Evolutionary conservation across 108 stramenopile species (phyloP), one percentile per base, ranked within the genome.

Genomic region (Pseudonitzschia pungens): DNA sequence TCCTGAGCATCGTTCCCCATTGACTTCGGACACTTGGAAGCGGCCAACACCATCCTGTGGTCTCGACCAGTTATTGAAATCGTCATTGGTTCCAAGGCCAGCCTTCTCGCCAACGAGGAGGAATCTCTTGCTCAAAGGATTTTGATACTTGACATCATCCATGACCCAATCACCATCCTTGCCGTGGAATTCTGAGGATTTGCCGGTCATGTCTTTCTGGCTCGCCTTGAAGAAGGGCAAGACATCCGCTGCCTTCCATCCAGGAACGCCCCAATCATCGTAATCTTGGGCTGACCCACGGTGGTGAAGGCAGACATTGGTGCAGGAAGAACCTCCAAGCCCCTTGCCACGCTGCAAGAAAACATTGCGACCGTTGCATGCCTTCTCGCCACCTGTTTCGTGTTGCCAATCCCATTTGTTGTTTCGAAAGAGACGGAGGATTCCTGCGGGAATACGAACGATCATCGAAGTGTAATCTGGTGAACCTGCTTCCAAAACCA

Each of bases 1-100:
- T 24, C 80, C 86, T 27, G 79, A 73, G 45, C 79, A 82, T 42
- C 86, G 74, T 58, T 68, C 80, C 26, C 86, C 86, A 32, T 80
- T 82, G 22, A 57, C 72, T 73, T 86, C 78, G 0, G 81, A 51
- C 18, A 81, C 83, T 45, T 81, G 80, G 29, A 85, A 87, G 20
- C 84, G 75, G 14, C 86, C 86, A 42, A 82, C 79, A 57, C 86
- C 86, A 15, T 79, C 83, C 70, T 87, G 86, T 4, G 82, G 64
- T 32, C 60, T 62, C 2, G 33, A 33, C 36, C 24, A 64, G 20
- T 69, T 79, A 53, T 83, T 83, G 55, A 59, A 76, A 41, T 83
- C 83, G 22, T 66, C 52, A 41, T 70, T 77, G 20, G 55, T 66
- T 71, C 76, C 76, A 68, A 80, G 77, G 22, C 83, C 83, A 21